These are phyloP conservation scores for Talaromyces sp. DNA, from an alignment of 2,329 filamentous ascomycete species.

Conservation along the genomic window DNA sequence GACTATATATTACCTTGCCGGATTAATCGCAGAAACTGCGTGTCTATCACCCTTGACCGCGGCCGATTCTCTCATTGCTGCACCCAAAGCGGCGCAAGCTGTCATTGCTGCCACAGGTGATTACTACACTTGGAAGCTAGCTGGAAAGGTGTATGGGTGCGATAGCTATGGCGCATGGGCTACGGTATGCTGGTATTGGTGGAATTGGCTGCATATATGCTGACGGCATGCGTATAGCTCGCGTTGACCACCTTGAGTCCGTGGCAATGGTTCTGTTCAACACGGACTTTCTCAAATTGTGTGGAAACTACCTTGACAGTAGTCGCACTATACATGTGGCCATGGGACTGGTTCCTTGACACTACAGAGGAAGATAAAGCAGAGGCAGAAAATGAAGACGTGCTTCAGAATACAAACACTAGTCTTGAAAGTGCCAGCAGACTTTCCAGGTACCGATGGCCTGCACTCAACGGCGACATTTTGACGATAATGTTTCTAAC, in stretches of 20 bases:
- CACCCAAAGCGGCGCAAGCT: constrained; percentile 72
- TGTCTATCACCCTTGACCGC: constrained; percentile 50
- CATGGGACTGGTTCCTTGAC: constrained; percentile 64
- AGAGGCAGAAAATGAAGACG: constrained; percentile 18
- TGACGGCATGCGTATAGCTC: constrained; percentile 46
- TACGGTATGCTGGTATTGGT: constrained; percentile 48
- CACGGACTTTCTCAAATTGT: constrained; percentile 88
- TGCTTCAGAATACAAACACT: background rate
- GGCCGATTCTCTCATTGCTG: constrained; percentile 62
- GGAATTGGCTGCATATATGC: background rate
- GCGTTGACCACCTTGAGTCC: constrained; percentile 68
- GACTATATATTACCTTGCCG: constrained; percentile 59
- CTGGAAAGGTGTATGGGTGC: constrained; percentile 64
- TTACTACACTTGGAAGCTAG: constrained; percentile 82
- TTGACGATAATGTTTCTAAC: constrained; percentile 13
- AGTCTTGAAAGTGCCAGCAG: constrained; percentile 10
- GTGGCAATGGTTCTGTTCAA: constrained; percentile 96
- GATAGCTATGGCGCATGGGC: constrained; percentile 60
- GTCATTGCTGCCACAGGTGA: constrained; percentile 72
- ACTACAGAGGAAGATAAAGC: constrained; percentile 39
- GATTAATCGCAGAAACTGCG: constrained; percentile 37
- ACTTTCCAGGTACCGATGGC: constrained; percentile 21
- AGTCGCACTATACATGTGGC: constrained; percentile 74
- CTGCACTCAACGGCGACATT: constrained; percentile 8
- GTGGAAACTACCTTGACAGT: constrained; percentile 84